Evolutionary conservation across 768 basidiomycete genomes (phyloP), one percentile per base, ranked within the genome.

Genomic region (Naganishia randhawae): DNA sequence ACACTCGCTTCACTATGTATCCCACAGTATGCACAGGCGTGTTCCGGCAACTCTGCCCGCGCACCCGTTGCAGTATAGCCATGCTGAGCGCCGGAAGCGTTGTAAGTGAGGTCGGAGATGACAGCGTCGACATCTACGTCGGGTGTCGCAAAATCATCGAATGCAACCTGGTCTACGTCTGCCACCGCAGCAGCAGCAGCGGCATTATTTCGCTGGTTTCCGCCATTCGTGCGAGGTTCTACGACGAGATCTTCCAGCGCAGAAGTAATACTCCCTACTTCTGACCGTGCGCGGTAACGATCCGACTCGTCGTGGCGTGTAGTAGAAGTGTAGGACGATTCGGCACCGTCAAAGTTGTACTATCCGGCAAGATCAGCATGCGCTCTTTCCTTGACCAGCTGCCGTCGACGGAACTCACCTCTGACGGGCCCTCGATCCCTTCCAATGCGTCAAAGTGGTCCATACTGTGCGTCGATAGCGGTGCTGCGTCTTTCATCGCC

Each of bases 1-100:
- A 99, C 96, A 39, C 91, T 93, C 7, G 94, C 90, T 7, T 96
- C 94, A 53, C 91, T 92, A 81, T 98, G 95, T 50, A 98, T 97
- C 27, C 96, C 96, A 75, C 96, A 99, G 76, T 99, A 99, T 96
- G 71, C 41, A 50, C 32, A 35, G 48, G 72, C 65, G 65, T 66
- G 63, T 50, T 68, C 54, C 5, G 57, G 66, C 39, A 64, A 17
- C 11, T 66, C 66, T 48, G 71, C 35, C 10, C 39, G 32, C 19
- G n/a, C 32, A 55, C 45, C 67, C 25, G 22, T 57, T 35, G 33
- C 32, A 25, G 39, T 51, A n/a, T 65, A 31, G 50, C 29, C 17
- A 31, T 66, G 51, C 25, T 42, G 22, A 27, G 27, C 19, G 32
- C 3, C 45, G 16, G 45, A 62, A 5, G 10, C 42, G n/a, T 50